These are phyloP conservation scores for Sphagnum fallax DNA, from an alignment of 228 moss, liverwort and hornwort species.

Conservation along the genomic window DNA sequence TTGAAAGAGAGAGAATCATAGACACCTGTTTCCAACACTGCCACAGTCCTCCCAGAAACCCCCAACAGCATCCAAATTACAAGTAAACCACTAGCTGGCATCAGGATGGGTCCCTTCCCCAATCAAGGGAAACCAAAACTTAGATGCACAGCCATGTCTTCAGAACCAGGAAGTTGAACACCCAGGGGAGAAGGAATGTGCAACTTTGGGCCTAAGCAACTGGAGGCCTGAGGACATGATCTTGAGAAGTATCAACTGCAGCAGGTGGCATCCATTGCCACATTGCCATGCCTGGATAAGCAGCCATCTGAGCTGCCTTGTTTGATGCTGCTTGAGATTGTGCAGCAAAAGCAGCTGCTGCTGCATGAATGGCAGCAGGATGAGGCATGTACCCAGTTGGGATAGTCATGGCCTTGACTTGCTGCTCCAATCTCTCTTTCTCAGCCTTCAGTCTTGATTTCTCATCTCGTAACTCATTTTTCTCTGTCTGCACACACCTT, in stretches of 20 bases:
- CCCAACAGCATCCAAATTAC: constrained; percentile 28
- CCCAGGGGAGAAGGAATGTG: constrained; percentile 10
- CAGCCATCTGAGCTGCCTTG: constrained; percentile 67
- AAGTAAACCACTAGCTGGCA: constrained; percentile 9
- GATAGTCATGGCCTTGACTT: constrained; percentile 59
- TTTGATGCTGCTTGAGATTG: constrained; percentile 70
- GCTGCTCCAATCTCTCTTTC: constrained; percentile 88
- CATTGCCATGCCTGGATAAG: constrained; percentile 84
- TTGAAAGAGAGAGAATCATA: constrained; percentile 2
- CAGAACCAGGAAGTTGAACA: constrained; percentile 18
- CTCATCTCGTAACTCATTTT: constrained; percentile 92
- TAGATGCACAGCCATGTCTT: constrained; percentile 4
- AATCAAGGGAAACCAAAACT: constrained; percentile 17
- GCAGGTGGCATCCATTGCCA: constrained; percentile 99
- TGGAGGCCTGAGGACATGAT: constrained; percentile 92
- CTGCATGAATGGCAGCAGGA: constrained; percentile 70
- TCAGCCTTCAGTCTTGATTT: constrained; percentile 87
- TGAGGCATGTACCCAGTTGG: constrained; percentile 67
- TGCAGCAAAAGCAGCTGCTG: constrained; percentile 65
- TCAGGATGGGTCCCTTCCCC: constrained; percentile 3
- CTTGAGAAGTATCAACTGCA: constrained; percentile 88
- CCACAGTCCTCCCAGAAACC: constrained; percentile 1
- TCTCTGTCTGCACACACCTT: constrained; percentile 44
- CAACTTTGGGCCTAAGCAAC: constrained; percentile 55
- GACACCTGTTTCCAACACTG: constrained; percentile 7